These are phyloP conservation scores for Syzygium jambos DNA, from an alignment of 345 rosid genomes.

Conservation along the genomic window DNA sequence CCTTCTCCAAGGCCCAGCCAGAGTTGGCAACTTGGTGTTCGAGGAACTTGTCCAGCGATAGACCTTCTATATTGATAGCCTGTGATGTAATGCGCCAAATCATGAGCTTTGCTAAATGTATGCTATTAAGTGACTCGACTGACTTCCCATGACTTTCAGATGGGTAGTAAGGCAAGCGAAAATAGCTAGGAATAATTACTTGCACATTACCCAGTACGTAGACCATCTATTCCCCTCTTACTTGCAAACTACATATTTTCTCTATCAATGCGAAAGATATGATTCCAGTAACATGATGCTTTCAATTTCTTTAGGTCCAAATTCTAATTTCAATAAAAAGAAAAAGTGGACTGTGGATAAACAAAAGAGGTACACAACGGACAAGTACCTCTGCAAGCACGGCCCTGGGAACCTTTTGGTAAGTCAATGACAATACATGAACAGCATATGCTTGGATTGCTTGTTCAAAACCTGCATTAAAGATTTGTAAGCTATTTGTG, in stretches of 20 bases:
- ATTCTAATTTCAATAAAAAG: not conserved
- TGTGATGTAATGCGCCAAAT: constrained; percentile 11
- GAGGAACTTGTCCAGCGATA: constrained; percentile 73
- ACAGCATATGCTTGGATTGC: constrained; percentile 77
- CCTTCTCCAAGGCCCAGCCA: constrained; percentile 81
- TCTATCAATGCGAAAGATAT: not conserved
- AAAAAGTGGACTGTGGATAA: not conserved
- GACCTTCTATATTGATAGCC: constrained; percentile 82
- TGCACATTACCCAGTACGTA: not conserved
- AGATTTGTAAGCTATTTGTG: constrained; percentile 2
- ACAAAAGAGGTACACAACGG: not conserved
- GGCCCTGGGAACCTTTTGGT: constrained; percentile 82
- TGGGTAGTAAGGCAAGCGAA: not conserved
- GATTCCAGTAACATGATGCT: not conserved
- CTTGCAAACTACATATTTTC: not conserved
- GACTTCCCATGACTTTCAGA: not conserved
- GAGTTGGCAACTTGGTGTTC: constrained; percentile 57
- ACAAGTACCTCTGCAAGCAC: constrained; percentile 86
- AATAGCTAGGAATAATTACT: not conserved
- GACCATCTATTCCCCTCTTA: not conserved
- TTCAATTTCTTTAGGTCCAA: not conserved
- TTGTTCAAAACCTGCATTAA: constrained; percentile 85
- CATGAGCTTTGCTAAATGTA: not conserved
- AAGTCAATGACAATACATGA: constrained; percentile 86
- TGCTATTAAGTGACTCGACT: not conserved